Percentiles rank a stretch among this genome's conserved stretches.
These are phyloP conservation scores for Microdochium trichocladiopsis DNA, from an alignment of 2,329 filamentous ascomycete genomes.

Conservation along the genomic window DNA sequence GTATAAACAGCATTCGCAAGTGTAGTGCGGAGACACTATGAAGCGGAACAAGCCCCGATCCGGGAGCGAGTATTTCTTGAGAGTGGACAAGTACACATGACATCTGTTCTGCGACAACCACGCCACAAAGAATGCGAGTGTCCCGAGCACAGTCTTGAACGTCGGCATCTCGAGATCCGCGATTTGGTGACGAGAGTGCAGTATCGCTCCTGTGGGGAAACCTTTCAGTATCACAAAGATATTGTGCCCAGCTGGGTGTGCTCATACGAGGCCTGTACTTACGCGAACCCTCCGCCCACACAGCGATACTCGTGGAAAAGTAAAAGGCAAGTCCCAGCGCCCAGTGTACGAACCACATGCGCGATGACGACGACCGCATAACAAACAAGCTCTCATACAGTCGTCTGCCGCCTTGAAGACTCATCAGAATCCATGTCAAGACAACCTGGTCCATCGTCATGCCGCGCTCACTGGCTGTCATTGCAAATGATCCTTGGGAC, in stretches of 20 bases:
- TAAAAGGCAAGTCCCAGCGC: conserved; percentile 74
- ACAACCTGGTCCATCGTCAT: conserved; percentile 57
- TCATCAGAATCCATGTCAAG: conserved; percentile 65
- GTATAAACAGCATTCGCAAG: conserved; percentile 81
- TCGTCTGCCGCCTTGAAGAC: conserved; percentile 66
- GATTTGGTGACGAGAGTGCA: conserved; percentile 12
- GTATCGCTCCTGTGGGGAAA: conserved; percentile 20
- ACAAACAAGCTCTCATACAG: conserved; percentile 68
- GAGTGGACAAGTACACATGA: conserved; percentile 60
- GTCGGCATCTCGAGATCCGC: conserved; percentile 21
- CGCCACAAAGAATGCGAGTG: conserved; percentile 61
- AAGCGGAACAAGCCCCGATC: conserved; percentile 62
- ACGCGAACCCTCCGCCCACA: conserved; percentile 83
- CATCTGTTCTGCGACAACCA: conserved; percentile 69
- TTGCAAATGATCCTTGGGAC: conserved; percentile 24
- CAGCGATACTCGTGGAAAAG: conserved; percentile 59
- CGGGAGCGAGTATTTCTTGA: conserved; percentile 81
- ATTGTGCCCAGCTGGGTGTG: not conserved
- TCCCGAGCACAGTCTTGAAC: conserved; percentile 45
- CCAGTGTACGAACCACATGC: conserved; percentile 86
- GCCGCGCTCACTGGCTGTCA: conserved; percentile 12
- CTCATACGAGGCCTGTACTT: conserved; percentile 19
- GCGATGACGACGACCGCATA: conserved; percentile 59
- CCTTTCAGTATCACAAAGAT: not conserved
- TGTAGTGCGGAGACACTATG: conserved; percentile 84